phyloP scores from a whole-genome alignment of 2,329 filamentous ascomycete genomes.

The Sordariomycetes sp. region DNA sequence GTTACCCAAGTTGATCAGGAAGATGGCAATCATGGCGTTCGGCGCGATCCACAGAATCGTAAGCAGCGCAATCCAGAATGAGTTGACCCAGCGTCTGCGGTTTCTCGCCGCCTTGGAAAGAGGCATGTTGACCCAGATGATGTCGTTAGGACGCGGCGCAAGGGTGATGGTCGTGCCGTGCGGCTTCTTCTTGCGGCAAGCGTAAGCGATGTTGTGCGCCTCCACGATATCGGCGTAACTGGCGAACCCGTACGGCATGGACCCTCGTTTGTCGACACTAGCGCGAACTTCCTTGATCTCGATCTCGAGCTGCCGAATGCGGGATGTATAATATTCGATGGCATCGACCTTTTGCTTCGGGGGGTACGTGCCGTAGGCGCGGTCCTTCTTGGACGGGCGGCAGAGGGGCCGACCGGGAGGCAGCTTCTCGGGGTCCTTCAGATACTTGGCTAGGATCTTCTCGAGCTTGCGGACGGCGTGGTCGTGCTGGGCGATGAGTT shows the following conservation, averaged over 20 bases:
- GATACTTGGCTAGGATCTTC: conserved; percentile 74
- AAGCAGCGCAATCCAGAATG: conserved; percentile 71
- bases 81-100: conserved; percentile 69
- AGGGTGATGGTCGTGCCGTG: conserved; percentile 68
- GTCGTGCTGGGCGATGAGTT: conserved; percentile 77
- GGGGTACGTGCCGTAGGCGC: conserved; percentile 52
- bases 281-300: conserved; percentile 78
- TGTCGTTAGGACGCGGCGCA: conserved; percentile 78
- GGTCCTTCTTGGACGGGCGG: conserved; percentile 72
- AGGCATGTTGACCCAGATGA: conserved; percentile 92
- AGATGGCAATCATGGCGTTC: conserved; percentile 91
- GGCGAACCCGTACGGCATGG: conserved; percentile 88
- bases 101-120: conserved; percentile 59
- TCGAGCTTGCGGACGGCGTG: conserved; percentile 75
- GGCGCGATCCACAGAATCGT: conserved; percentile 84
- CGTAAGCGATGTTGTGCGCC: conserved; percentile 80
- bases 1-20: conserved; percentile 78
- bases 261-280: conserved; percentile 76
- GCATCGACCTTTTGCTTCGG: conserved; percentile 76
- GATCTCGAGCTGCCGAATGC: conserved; percentile 73
- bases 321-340: conserved; percentile 82
- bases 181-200: conserved; percentile 70
- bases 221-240: conserved; percentile 85
- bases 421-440: conserved; percentile 76
- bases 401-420: conserved; percentile 71